Conservation (phyloP, 305 asterid species). For the Stenogyne calaminthoides region DNA sequence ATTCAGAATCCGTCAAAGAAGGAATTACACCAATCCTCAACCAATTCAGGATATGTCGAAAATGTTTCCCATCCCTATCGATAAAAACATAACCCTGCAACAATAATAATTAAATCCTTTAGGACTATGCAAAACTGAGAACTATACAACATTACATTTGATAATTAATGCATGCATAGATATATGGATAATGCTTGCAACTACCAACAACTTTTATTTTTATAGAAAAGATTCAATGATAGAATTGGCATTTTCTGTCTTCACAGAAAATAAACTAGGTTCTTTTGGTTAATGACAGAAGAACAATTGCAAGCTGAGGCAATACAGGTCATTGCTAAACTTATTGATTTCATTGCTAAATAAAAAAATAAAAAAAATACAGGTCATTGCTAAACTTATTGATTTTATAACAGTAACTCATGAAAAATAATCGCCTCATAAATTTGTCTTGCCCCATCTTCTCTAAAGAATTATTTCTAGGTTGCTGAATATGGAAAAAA, state of each 20-base stretch:
- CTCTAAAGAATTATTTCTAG: slow-evolving; percentile 9
- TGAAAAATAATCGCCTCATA: neutral
- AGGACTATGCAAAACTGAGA: slow-evolving; percentile 4
- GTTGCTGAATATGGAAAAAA: neutral
- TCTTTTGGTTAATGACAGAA: neutral
- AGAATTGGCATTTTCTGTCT: slow-evolving; percentile 11
- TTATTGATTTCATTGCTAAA: neutral
- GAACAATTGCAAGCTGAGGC: neutral
- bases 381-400: neutral
- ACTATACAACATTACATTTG: neutral
- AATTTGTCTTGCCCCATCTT: neutral
- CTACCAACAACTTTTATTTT: neutral
- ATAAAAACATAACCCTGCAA: slow-evolving; percentile 85
- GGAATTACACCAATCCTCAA: slow-evolving; percentile 91
- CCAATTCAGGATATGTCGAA: slow-evolving; percentile 92
- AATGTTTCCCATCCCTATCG: slow-evolving; percentile 93
- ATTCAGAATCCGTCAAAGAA: slow-evolving; percentile 61
- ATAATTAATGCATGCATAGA: slow-evolving; percentile 16
- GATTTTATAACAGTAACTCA: neutral
- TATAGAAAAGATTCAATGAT: slow-evolving; percentile 1
- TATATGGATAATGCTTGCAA: slow-evolving; percentile 18
- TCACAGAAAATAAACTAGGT: neutral
- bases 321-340: neutral
- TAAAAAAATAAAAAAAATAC: too few species aligned
- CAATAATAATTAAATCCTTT: slow-evolving; percentile 28